Base-by-base conservation (phyloP, 345 rosid species). In the Theobroma cacao region DNA sequence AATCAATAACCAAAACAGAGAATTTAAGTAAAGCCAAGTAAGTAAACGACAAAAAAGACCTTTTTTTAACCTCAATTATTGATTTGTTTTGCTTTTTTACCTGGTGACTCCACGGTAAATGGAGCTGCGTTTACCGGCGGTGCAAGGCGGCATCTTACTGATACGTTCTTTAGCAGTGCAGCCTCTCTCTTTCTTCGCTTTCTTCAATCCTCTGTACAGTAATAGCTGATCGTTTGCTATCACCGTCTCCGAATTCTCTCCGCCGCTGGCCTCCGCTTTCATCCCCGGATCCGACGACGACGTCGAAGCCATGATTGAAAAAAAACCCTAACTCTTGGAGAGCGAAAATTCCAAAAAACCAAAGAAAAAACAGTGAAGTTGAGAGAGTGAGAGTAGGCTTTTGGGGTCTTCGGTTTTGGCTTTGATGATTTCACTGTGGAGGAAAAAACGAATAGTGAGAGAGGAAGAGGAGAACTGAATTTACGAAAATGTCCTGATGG, bases 61-160 rank as follows among this genome's bases (percentile, higher is more conserved):
- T 24, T 13, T 26, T 26, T 6, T 56, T 40, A 36, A 15, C 63
- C 24, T 74, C 41, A 60, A 40, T 18, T 33, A 48, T 33, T 72
- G 45, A 10, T 72, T 52, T 52, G 40, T 74, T 74, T 13, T 60
- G 20, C n/a, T 1, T 5, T 22, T 52, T 60, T 71, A 94, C 99
- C 98, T 94, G 82, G 99, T 96, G 83, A 96, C 99, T 58, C 99
- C 99, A 4, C 99, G 97, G 87, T 96, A 96, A 77, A 96, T 96
- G 65, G 99, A 96, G 79, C 99, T 96, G 81, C 99, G 95, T 89
- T 96, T 96, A 14, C 99, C 99, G 55, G 98, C 98, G 0, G 99
- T 94, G 17, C 97, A 91, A 62, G 98, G 99, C 63, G 97, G 97
- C 99, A 96, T 94, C 82, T 93, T 92, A 80, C 99, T 96, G 76